Base-by-base conservation (phyloP, 1,139 yeast genomes). In the Eremothecium coryli region DNA sequence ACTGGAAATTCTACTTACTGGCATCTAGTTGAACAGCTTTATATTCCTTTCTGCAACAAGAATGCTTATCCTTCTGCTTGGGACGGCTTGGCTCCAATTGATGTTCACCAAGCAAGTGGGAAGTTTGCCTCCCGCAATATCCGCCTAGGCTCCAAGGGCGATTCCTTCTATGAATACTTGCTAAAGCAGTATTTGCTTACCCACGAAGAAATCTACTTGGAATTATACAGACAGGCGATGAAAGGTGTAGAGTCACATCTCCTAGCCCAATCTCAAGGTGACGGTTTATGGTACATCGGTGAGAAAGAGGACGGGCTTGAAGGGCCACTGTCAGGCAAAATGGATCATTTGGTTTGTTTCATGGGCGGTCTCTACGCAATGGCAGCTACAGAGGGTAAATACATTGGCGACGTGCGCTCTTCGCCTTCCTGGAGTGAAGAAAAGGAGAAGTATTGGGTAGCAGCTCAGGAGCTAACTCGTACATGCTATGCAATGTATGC, bases 301-400 rank as follows among this genome's bases (percentile, higher is more conserved):
- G 97, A 88, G 57, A 68, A 75, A 35, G 84, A 80, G 17, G 48
- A 59, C 22, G 96, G 96, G 6, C 52, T 84, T 13, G 61, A 57
- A 10, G 77, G 78, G 0, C 61, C 64, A 2, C 58, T 79, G 5
- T 73, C 80, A n/a, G 64, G 76, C 13, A 86, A 85, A 56, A 85
- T 88, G 95, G 97, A 88, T 54, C 96, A 88, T 59, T 65, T 85
- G 44, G 96, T 85, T 15, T 88, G 97, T 58, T 86, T 85, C 61
- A 76, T 84, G 52, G 95, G 95, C 37, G 96, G 96, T 0, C 69
- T 82, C 48, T 70, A 86, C 43, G 94, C 95, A 0, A 62, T 86
- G 35, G 96, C 96, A 18, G 95, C 96, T 12, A 88, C 93, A 3
- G 73, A 71, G 32, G 97, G 97, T 9, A 50, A 64, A 29, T 61